Conservation (phyloP, 805 yeast genomes). For the Wickerhamomyces ciferrii region DNA sequence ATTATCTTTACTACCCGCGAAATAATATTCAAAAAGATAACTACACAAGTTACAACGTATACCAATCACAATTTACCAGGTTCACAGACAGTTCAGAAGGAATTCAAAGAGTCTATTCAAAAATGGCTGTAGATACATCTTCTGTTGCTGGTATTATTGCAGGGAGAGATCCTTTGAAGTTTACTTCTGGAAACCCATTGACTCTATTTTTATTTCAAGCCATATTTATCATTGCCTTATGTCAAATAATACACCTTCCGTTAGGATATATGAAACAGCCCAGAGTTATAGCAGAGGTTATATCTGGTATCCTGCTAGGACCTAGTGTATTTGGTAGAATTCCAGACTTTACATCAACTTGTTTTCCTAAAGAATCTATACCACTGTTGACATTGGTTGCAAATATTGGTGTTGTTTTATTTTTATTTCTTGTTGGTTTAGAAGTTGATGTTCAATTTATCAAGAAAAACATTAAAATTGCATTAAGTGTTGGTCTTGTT, state of each 20-base stretch:
- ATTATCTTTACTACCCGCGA: too few relatives aligned
- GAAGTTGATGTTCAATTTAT: constrained; percentile 72
- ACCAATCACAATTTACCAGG: too few relatives aligned
- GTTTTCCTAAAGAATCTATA: constrained; percentile 61
- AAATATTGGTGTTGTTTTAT: constrained; percentile 68
- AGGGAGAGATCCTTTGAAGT: constrained; percentile 66
- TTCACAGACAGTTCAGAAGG: too few relatives aligned
- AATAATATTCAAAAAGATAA: too few relatives aligned
- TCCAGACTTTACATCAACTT: constrained; percentile 57
- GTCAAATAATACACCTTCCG: constrained; percentile 59
- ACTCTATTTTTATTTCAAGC: constrained; percentile 70
- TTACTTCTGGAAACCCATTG: constrained; percentile 52
- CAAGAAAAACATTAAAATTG: constrained; percentile 52
- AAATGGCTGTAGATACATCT: constrained; percentile 30
- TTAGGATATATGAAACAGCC: constrained; percentile 65
- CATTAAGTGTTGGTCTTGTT: constrained; percentile 61
- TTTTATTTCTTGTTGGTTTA: constrained; percentile 71
- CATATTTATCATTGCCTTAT: constrained; percentile 50
- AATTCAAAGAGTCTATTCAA: too few relatives aligned
- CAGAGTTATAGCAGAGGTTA: constrained; percentile 75
- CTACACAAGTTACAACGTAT: too few relatives aligned
- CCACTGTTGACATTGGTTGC: constrained; percentile 65
- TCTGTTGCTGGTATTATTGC: constrained; percentile 64
- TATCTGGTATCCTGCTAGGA: constrained; percentile 70
- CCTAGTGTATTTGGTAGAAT: constrained; percentile 72